A percentile compares a stretch with the other conserved stretches of the same genome.
These are phyloP conservation scores for Fusarium fujikuroi DNA, from an alignment of 2,329 filamentous ascomycete genomes.

Conservation along the genomic window DNA sequence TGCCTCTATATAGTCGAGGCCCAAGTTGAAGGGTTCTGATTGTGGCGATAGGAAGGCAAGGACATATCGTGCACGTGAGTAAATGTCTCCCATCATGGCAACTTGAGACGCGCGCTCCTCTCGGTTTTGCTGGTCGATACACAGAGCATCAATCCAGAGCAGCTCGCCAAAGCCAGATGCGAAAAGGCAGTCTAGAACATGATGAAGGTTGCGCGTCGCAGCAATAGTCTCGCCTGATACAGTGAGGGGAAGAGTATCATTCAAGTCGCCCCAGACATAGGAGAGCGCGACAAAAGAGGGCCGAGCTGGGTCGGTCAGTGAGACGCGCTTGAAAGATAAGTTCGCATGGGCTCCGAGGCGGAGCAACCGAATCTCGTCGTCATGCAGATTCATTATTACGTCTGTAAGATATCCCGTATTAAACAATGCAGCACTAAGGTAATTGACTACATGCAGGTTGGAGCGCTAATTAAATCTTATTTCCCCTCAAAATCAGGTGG, in stretches of 20 bases:
- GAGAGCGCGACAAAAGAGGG: not conserved
- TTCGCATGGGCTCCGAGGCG: too few species aligned
- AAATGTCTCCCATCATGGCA: not conserved
- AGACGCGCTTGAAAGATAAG: not conserved
- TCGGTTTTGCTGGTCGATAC: not conserved
- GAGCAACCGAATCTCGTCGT: too few species aligned
- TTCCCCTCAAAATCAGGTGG: not conserved
- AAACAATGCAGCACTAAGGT: accelerated
- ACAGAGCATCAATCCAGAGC: not conserved
- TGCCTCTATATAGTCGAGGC: not conserved
- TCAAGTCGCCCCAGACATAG: not conserved
- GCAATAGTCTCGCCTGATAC: accelerated
- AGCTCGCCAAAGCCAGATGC: accelerated
- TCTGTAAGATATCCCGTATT: too few species aligned
- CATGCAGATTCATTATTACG: not conserved
- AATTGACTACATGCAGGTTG: accelerated
- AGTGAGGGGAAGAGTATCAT: not conserved
- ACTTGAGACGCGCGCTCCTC: not conserved
- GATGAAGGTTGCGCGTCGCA: not conserved
- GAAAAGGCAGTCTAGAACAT: not conserved
- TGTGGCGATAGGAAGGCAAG: not conserved
- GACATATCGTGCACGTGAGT: not conserved
- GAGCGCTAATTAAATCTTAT: not conserved
- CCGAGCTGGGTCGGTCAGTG: accelerated
- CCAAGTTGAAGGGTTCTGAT: not conserved